Base-by-base conservation (phyloP, 176 grass and related monocot genomes). In the Thalia dealbata region DNA sequence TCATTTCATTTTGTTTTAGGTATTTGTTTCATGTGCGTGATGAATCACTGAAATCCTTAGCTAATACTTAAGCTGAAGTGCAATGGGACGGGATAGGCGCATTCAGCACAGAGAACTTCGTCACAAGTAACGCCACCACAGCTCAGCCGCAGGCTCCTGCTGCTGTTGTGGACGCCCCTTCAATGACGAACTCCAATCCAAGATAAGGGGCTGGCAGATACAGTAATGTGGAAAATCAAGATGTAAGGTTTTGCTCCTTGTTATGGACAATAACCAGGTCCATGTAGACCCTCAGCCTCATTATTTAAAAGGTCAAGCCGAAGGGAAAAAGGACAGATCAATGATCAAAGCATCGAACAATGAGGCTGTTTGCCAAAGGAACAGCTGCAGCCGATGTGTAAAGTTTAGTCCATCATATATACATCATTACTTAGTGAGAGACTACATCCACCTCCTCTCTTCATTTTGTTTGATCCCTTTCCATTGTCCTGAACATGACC, bases 61-160 rank as follows among this genome's bases (percentile, higher is more conserved):
- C 84, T 71, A 10, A 14, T 52, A 71, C 69, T 14, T 63, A 50
- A 91, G 88, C 76, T 35, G 88, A 80, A 23, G 81, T 83, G 51
- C 73, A 84, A 70, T 86, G 81, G 88, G 84, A 84, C 0, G 73
- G 79, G 67, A 82, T 91, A 1, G 72, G 79, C 14, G 81, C 55
- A 50, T 78, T 91, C 73, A 79, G 63, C 9, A 27, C 81, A 0
- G 88, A 91, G 67, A 81, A 87, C 61, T 84, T 87, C 68, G 50
- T 91, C 46, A 16, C 41, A 10, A 46, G 41, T 76, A 82, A 84
- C 69, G 76, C 80, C 50, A 77, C 73, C 58, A 87, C 84, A n/a
- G 78, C 84, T 61, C 73, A 2, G 41, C 79, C 68, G 42, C 81
- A 86, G 67, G 78, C 81, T 74, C 55, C 73, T n/a, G 52, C 73